A percentile compares a stretch with the other conserved stretches of the same genome.
Conservation (phyloP, 441 rosid genomes). For the Populus tomentosa region DNA sequence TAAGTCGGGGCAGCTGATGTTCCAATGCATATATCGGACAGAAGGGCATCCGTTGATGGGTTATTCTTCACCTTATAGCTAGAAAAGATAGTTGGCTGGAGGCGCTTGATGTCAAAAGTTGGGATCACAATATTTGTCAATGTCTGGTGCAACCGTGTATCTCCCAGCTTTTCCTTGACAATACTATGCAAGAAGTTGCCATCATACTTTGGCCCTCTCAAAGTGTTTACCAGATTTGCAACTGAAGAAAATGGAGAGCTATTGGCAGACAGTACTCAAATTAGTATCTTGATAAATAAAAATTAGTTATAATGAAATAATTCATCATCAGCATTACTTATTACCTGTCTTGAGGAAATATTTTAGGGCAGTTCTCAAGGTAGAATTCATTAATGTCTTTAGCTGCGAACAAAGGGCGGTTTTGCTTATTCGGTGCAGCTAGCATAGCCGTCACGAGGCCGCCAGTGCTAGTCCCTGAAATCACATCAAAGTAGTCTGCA, state of each 20-base stretch:
- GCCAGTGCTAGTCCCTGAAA: no score
- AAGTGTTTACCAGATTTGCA: conserved; percentile 1
- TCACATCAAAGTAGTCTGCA: no score
- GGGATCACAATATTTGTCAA: conserved; percentile 42
- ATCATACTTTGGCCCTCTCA: conserved; percentile 29
- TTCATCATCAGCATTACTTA: no score
- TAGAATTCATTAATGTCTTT: no score
- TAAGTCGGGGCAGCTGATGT: background rate
- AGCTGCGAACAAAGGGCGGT: no score
- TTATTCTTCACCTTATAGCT: conserved; percentile 22
- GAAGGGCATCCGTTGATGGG: background rate
- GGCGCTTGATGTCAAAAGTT: conserved; percentile 38
- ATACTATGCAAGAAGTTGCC: conserved; percentile 24
- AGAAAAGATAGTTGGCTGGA: conserved; percentile 44
- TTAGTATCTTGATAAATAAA: no score
- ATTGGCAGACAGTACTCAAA: background rate
- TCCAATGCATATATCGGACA: background rate
- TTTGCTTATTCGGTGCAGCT: no score
- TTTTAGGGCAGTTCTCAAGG: no score
- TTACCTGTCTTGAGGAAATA: no score
- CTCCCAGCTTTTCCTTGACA: conserved; percentile 27
- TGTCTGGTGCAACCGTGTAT: conserved; percentile 26
- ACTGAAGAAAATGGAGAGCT: background rate
- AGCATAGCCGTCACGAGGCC: no score
- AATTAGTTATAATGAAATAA: no score